Percentiles rank a stretch among this genome's conserved stretches.
These are phyloP conservation scores for Cordyceps pruinosa DNA, from an alignment of 2,329 filamentous ascomycete species.

Conservation along the genomic window DNA sequence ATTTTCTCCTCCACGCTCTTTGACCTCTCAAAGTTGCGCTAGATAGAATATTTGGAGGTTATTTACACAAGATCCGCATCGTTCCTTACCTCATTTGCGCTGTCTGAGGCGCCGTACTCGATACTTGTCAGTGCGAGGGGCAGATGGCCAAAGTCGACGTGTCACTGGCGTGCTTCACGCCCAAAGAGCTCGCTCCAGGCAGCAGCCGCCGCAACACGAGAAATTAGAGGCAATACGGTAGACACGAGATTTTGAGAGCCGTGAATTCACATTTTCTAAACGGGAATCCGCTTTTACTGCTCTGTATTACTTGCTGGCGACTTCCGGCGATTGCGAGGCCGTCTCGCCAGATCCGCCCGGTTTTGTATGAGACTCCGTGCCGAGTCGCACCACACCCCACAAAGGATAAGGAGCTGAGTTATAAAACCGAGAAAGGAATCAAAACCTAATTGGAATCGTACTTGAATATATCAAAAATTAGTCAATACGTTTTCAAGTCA, in stretches of 20 bases:
- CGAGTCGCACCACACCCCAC: neutral
- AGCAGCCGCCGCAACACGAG: neutral
- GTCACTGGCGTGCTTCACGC: neutral
- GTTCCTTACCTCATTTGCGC: neutral
- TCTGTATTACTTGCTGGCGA: neutral
- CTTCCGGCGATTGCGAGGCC: neutral
- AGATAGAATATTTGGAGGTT: neutral
- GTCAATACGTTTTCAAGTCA: neutral
- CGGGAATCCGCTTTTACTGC: neutral
- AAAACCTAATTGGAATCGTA: neutral
- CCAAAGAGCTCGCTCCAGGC: neutral
- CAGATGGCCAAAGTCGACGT: constrained; percentile 2
- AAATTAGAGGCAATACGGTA: neutral
- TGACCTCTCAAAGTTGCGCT: neutral
- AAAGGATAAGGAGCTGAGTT: too few relatives aligned
- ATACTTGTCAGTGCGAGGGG: constrained; percentile 2
- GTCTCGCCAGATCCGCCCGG: neutral
- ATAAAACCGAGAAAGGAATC: neutral
- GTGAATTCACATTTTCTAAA: neutral
- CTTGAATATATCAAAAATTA: neutral
- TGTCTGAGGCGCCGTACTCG: neutral
- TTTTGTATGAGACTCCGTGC: neutral
- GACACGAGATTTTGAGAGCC: neutral
- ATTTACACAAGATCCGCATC: neutral
- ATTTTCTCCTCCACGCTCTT: neutral